Percentiles rank a stretch among this genome's conserved stretches.
Conservation (phyloP, 371 early-diverging fungal genomes). For the Mortierella sp. region DNA sequence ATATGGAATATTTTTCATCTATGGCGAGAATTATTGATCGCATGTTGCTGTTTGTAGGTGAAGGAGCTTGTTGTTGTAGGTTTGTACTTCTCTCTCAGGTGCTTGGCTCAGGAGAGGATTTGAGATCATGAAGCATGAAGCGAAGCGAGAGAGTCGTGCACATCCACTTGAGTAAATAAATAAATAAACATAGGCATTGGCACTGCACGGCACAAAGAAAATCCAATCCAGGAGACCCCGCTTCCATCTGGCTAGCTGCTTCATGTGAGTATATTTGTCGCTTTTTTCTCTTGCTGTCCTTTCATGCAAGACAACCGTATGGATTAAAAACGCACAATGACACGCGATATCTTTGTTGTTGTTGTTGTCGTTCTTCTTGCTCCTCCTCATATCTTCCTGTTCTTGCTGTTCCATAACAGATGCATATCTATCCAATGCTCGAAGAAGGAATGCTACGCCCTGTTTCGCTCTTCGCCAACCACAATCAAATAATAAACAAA, state of each 20-base stretch:
- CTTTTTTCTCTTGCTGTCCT: not conserved
- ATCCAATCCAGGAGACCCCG: not conserved
- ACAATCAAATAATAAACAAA: too few relatives aligned
- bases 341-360: not conserved
- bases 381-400: too few relatives aligned
- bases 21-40: not conserved
- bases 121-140: not conserved
- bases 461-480: too few relatives aligned
- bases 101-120: slow-evolving; percentile 6
- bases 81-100: not conserved
- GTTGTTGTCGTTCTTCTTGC: too few relatives aligned
- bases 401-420: not conserved
- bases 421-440: too few relatives aligned
- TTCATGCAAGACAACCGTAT: not conserved
- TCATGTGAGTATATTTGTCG: too few relatives aligned
- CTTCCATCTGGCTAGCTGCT: not conserved
- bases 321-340: not conserved
- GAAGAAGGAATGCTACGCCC: too few relatives aligned
- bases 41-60: not conserved
- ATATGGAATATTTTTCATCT: not conserved
- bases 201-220: not conserved
- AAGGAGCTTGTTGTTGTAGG: not conserved
- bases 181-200: not conserved
- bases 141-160: not conserved
- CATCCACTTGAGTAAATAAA: not conserved